A percentile compares a stretch with the other conserved stretches of the same genome.
phyloP scores from a whole-genome alignment of 305 asterid species.

The Rubia balearica region DNA sequence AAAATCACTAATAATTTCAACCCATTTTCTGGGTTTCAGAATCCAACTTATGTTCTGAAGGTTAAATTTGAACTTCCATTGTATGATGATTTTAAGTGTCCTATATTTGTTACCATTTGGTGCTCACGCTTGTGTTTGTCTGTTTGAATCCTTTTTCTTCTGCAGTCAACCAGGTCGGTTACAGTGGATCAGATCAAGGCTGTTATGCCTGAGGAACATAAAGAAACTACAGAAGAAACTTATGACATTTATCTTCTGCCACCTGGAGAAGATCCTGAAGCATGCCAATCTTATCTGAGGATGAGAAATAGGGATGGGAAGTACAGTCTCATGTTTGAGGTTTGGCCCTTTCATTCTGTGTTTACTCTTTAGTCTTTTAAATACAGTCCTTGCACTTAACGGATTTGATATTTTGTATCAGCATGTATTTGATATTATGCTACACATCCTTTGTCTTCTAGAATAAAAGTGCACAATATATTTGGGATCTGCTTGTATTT shows the following conservation, averaged over 20 bases:
- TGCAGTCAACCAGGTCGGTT: conserved; percentile 65
- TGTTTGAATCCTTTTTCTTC: neutral
- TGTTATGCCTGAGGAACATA: conserved; percentile 49
- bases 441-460: neutral
- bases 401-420: neutral
- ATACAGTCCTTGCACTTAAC: neutral
- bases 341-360: conserved; percentile 22
- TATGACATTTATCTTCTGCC: conserved; percentile 97
- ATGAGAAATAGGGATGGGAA: conserved; percentile 97
- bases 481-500: neutral
- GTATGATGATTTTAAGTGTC: conserved; percentile 5
- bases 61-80: conserved; percentile 31
- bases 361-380: conserved; percentile 1
- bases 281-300: conserved; percentile 96
- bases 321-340: conserved; percentile 99
- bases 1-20: conserved; percentile 86
- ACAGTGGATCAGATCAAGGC: conserved; percentile 71
- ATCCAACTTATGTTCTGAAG: conserved; percentile 86
- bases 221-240: conserved; percentile 77
- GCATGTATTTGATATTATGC: neutral
- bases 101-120: conserved; percentile 15
- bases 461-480: neutral
- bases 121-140: conserved; percentile 8
- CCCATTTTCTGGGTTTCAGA: conserved; percentile 98
- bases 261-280: conserved; percentile 99